These are phyloP conservation scores for Lipomyces chichibuensis DNA, from an alignment of 805 yeast genomes.

Conservation along the genomic window DNA sequence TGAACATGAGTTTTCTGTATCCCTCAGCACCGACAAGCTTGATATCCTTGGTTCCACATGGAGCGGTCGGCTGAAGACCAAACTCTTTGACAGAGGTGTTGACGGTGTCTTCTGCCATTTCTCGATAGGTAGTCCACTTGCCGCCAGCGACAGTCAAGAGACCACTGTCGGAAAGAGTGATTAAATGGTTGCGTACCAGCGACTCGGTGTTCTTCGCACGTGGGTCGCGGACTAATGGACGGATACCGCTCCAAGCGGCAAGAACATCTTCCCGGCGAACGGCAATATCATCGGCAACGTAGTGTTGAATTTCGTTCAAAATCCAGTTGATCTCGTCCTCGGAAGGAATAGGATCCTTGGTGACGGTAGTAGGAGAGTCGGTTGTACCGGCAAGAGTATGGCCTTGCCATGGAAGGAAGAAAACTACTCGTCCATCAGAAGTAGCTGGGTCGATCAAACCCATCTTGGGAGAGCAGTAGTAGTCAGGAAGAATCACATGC, in stretches of 20 bases:
- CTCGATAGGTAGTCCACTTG: slow-evolving; percentile 97
- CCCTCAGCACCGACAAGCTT: slow-evolving; percentile 79
- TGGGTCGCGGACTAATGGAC: slow-evolving; percentile 87
- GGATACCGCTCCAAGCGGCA: slow-evolving; percentile 96
- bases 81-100: slow-evolving; percentile 64
- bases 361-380: slow-evolving; percentile 66
- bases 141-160: slow-evolving; percentile 93
- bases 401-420: slow-evolving; percentile 98
- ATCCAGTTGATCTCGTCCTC: slow-evolving; percentile 90
- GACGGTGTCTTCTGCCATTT: slow-evolving; percentile 95
- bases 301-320: slow-evolving; percentile 82
- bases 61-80: slow-evolving; percentile 48
- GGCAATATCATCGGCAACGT: slow-evolving; percentile 72
- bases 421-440: slow-evolving; percentile 93
- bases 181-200: slow-evolving; percentile 85
- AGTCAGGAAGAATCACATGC: slow-evolving; percentile 88
- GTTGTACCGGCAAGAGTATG: slow-evolving; percentile 96
- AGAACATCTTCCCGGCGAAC: slow-evolving; percentile 87
- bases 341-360: slow-evolving; percentile 68
- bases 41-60: slow-evolving; percentile 50
- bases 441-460: slow-evolving; percentile 92
- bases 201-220: slow-evolving; percentile 72
- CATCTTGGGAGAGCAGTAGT: slow-evolving; percentile 82
- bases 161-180: slow-evolving; percentile 71
- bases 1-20: slow-evolving; percentile 71